These are phyloP conservation scores for Bothriochloa decipiens DNA, from an alignment of 176 grass and related monocot species.

Conservation along the genomic window DNA sequence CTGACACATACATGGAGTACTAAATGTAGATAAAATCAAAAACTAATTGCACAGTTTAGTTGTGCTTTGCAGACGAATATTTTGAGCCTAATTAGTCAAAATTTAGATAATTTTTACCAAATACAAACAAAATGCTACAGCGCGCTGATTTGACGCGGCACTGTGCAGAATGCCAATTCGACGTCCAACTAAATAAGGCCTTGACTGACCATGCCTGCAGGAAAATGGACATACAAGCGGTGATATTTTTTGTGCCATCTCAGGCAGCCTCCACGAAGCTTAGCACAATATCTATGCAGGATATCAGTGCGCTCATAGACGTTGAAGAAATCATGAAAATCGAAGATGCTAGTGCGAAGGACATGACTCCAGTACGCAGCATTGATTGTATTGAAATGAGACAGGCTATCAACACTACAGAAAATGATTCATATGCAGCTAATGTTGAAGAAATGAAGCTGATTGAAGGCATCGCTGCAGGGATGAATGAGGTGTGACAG, in stretches of 20 bases:
- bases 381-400: slow-evolving; percentile 26
- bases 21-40: too few relatives aligned
- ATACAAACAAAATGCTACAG: too few relatives aligned
- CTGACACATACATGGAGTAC: too few relatives aligned
- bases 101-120: too few relatives aligned
- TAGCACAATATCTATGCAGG: slow-evolving; percentile 2
- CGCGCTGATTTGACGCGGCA: too few relatives aligned
- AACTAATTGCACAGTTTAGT: too few relatives aligned
- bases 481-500: not conserved
- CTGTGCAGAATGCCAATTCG: too few relatives aligned
- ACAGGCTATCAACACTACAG: slow-evolving; percentile 12
- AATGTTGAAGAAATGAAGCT: slow-evolving; percentile 31
- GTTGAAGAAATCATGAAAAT: slow-evolving; percentile 13
- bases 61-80: too few relatives aligned
- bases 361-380: not conserved
- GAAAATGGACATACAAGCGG: slow-evolving; percentile 7
- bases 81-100: too few relatives aligned
- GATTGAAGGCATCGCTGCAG: not conserved
- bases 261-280: slow-evolving; percentile 2
- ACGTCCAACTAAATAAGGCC: too few relatives aligned
- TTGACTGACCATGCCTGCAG: slow-evolving; percentile 11
- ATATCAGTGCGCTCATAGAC: not conserved
- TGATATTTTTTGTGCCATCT: not conserved
- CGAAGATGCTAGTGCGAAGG: slow-evolving; percentile 24
- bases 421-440: slow-evolving; percentile 10